Evolutionary conservation across 2,329 filamentous ascomycete species (phyloP).

Genomic region (Erysiphe neolycopersici): DNA sequence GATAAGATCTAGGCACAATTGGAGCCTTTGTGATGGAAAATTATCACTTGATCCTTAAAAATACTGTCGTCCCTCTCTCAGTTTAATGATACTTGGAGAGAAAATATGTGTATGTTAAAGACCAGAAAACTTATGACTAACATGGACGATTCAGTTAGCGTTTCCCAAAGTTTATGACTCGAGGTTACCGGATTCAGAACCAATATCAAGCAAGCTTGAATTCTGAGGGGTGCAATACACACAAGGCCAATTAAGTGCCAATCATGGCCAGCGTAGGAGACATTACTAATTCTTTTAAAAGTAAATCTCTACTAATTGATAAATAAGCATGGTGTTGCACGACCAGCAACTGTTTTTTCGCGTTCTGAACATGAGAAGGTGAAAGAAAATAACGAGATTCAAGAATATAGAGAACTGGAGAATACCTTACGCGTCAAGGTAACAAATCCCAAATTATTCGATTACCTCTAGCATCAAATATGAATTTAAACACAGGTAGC

Average conservation of each 20-base stretch:
- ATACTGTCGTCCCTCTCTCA: not conserved
- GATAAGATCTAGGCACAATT: not conserved
- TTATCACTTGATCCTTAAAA: not conserved
- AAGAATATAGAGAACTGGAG: constrained; percentile 47
- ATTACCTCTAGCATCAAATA: not conserved
- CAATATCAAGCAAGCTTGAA: no score
- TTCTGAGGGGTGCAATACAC: not conserved
- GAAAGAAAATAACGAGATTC: constrained; percentile 50
- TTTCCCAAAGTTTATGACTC: no score
- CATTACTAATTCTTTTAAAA: constrained; percentile 3
- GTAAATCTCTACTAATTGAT: constrained; percentile 9
- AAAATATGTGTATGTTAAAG: no score
- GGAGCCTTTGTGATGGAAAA: not conserved
- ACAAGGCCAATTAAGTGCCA: not conserved
- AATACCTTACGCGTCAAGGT: constrained; percentile 40
- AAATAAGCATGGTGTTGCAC: constrained; percentile 57
- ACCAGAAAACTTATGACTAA: no score
- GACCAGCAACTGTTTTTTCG: constrained; percentile 28
- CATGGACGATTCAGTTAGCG: no score
- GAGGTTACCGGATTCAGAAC: no score
- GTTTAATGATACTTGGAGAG: no score
- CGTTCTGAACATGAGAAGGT: constrained; percentile 43
- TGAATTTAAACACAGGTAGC: constrained; percentile 6
- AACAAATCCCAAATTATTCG: constrained; percentile 1
- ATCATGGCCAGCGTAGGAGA: constrained; percentile 16